Evolutionary conservation across 441 rosid species (phyloP), one percentile per base, ranked within the genome.

Genomic region (Pelargonium myrrhifolium): DNA sequence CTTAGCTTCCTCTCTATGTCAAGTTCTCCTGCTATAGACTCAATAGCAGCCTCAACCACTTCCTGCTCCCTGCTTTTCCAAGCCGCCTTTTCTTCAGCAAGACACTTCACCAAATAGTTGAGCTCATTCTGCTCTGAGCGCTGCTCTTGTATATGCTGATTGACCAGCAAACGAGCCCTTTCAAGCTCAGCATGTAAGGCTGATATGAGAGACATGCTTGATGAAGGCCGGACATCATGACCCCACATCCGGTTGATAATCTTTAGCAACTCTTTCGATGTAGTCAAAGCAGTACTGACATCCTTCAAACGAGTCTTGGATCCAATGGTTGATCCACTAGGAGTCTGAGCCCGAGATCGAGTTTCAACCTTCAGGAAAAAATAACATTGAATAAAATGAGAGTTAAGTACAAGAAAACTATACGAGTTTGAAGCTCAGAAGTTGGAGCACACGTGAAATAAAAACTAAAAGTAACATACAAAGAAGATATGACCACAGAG

Each of bases 181-280:
- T 94, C 99, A 22, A 94, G 92, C 86, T 94, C 99, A 10, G 99
- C 86, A 75, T 94, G 99, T 65, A 94, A 77, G 70, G 99, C 97
- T 17, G 99, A 91, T 82, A 94, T 81, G 21, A 94, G 95, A 49
- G 99, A 87, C 93, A 89, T 79, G 86, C 88, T 89, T 6, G 99
- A 91, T 15, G 97, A 84, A 66, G 97, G 91, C 20, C 94, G 88
- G 66, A 85, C 92, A 72, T 91, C 97, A 68, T 82, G 90, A 75
- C 96, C 90, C 97, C 99, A 89, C 78, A 94, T 82, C 22, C 99
- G 93, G 73, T 89, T 88, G 64, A 94, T 91, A 67, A 94, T 94
- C 76, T 89, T 94, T 39, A 94, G 83, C 11, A 94, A 89, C 77
- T 94, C 97, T 68, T 92, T 91, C 12, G 99, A 91, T 68, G 99